These are phyloP conservation scores for Poterioochromonas sp. DNA, from an alignment of 352 stramenopile genomes.

Conservation along the genomic window DNA sequence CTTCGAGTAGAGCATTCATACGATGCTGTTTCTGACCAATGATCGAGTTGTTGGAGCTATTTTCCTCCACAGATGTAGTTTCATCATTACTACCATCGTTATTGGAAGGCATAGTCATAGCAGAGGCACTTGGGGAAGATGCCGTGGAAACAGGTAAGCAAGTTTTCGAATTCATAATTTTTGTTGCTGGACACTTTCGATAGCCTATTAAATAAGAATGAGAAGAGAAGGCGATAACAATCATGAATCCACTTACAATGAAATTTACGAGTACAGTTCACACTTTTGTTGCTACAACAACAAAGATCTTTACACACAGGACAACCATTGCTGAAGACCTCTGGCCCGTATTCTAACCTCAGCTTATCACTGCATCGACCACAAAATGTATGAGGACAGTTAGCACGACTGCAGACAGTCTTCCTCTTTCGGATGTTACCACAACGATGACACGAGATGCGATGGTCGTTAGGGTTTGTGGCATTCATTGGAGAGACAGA, in stretches of 20 bases:
- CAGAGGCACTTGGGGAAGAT: background rate
- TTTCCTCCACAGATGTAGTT: background rate
- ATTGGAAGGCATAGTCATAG: background rate
- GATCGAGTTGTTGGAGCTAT: background rate
- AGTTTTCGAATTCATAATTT: too few species aligned
- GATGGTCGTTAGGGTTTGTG: too few species aligned
- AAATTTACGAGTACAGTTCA: background rate
- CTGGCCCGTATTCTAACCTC: background rate
- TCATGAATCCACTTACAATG: too few species aligned
- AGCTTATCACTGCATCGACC: background rate
- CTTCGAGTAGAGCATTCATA: background rate
- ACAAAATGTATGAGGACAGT: constrained; percentile 3
- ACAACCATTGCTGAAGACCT: background rate
- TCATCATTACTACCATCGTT: too few species aligned
- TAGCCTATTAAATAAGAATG: too few species aligned
- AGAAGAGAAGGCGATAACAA: too few species aligned
- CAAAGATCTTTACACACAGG: constrained; percentile 6
- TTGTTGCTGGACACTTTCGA: background rate
- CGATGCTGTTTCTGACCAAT: background rate
- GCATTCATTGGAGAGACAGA: too few species aligned
- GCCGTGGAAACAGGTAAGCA: too few species aligned
- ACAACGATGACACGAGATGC: background rate
- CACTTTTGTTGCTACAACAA: background rate
- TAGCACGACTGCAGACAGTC: background rate
- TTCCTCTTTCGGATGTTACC: constrained; percentile 9